These are phyloP conservation scores for Globisporangium cystogenes DNA, from an alignment of 352 stramenopile genomes.

Conservation along the genomic window DNA sequence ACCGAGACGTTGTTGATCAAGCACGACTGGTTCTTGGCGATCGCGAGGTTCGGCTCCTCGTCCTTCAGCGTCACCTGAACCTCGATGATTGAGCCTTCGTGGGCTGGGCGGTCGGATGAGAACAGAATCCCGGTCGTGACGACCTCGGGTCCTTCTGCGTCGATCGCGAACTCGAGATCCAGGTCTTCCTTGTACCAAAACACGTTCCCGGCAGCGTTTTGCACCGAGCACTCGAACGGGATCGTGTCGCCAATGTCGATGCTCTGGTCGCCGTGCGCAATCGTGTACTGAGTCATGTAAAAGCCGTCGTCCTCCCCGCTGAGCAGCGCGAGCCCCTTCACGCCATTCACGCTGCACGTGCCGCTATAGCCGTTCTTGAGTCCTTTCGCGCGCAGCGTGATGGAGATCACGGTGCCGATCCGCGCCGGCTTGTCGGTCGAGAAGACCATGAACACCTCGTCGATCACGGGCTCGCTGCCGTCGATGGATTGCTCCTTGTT, in stretches of 20 bases:
- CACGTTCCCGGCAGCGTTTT: slow-evolving; percentile 33
- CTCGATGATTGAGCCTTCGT: slow-evolving; percentile 63
- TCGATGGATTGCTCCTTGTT: slow-evolving; percentile 24
- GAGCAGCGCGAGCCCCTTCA: slow-evolving; percentile 29
- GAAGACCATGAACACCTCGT: slow-evolving; percentile 52
- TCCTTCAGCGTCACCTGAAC: slow-evolving; percentile 44
- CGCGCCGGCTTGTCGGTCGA: slow-evolving; percentile 55
- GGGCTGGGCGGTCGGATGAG: slow-evolving; percentile 48
- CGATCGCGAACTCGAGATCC: slow-evolving; percentile 44
- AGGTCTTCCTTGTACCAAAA: slow-evolving; percentile 32
- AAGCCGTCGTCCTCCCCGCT: slow-evolving; percentile 47
- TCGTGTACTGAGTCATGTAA: slow-evolving; percentile 66
- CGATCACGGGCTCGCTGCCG: slow-evolving; percentile 26
- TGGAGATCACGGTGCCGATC: slow-evolving; percentile 46
- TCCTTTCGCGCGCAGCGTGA: slow-evolving; percentile 36
- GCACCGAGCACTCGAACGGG: slow-evolving; percentile 33
- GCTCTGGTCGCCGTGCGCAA: slow-evolving; percentile 32
- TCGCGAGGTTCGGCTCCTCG: slow-evolving; percentile 26
- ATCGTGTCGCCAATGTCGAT: slow-evolving; percentile 25
- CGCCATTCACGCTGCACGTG: slow-evolving; percentile 42
- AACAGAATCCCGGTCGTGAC: slow-evolving; percentile 43
- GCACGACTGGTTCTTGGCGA: slow-evolving; percentile 33
- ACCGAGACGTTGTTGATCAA: slow-evolving; percentile 62
- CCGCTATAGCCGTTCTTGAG: slow-evolving; percentile 41
- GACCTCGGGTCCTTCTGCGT: slow-evolving; percentile 38